Base-by-base conservation (phyloP, 2,329 filamentous ascomycete species). In the Ophiosphaerella narmari region DNA sequence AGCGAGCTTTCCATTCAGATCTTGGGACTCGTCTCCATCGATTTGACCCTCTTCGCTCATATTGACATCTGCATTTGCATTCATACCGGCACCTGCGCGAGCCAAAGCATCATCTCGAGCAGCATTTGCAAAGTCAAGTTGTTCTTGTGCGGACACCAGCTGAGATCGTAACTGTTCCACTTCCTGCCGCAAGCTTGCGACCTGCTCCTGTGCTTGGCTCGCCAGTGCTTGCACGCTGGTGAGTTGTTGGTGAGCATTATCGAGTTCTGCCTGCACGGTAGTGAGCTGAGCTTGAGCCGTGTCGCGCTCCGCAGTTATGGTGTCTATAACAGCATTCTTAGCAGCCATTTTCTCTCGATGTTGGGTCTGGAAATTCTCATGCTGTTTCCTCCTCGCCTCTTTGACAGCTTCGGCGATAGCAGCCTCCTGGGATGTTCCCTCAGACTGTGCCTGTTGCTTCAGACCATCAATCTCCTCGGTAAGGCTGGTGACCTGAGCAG, bases 91-190 rank as follows among this genome's bases (percentile, higher is more conserved):
- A 36, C 67, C 62, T 5, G 74, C 69, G 38, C 75, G 74, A 23
- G 79, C 76, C 31, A 83, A 70, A 8, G 84, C 82, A 53, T 83
- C 78, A 47, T 91, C 88, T 38, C 88, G 79, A 61, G 91, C 85
- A 5, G 81, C 76, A 47, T 85, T 81, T 1, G 82, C 82, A 8
- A 78, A 75, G 43, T 86, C 80, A 11, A 96, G 77, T 54, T 85
- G 59, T 48, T 66, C 53, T 41, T 66, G 65, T 3, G 60, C 43
- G 8, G 53, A 45, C 2, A 39, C 48, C 23, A 73, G 59, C 36
- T 71, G 55, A 8, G 39, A 18, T 37, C 55, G 52, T 7, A 52
- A 21, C 36, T 65, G 46, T 16, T 61, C 54, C 14, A 72, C 21
- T 32, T 73, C 50, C 26, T 59, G 54, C 34, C 65, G 57, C 2